Percentiles rank a stretch among this genome's conserved stretches.
These are phyloP conservation scores for Abelmoschus esculentus DNA, from an alignment of 345 rosid species.

Conservation along the genomic window DNA sequence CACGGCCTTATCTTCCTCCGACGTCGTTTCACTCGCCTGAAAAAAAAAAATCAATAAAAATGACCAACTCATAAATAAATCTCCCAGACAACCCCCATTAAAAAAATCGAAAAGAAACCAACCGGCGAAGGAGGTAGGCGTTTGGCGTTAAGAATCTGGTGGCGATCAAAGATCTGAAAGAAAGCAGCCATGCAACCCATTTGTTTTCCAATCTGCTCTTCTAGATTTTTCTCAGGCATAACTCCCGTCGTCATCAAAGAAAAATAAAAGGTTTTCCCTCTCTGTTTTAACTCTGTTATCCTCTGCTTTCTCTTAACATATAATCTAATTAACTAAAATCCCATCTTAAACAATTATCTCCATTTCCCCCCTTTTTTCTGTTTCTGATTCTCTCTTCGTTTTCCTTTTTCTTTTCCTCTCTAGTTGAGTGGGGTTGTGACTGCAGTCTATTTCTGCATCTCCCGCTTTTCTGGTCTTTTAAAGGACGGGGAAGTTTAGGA, in stretches of 20 bases:
- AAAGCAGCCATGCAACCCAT: neutral
- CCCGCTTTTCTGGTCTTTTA: constrained; percentile 73
- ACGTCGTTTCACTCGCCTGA: neutral
- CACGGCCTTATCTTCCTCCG: neutral
- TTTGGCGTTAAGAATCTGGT: neutral
- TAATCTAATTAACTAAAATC: neutral
- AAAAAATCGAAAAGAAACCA: neutral
- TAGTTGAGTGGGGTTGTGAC: constrained; percentile 1
- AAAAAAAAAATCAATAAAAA: neutral
- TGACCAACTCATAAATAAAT: neutral
- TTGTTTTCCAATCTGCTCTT: neutral
- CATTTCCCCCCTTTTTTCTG: neutral
- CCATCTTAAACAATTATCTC: neutral
- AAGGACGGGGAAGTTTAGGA: constrained; percentile 25
- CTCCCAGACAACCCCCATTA: no score
- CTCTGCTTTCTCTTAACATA: neutral
- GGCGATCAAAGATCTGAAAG: neutral
- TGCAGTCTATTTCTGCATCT: constrained; percentile 33
- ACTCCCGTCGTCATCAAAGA: neutral
- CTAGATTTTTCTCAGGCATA: neutral
- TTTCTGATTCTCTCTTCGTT: constrained; percentile 12
- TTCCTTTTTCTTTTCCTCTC: neutral
- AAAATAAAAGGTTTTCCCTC: neutral
- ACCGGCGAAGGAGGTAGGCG: neutral
- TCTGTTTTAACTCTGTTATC: neutral